Conservation (phyloP, 371 early-diverging fungal species). For the Lichtheimia ramosa region DNA sequence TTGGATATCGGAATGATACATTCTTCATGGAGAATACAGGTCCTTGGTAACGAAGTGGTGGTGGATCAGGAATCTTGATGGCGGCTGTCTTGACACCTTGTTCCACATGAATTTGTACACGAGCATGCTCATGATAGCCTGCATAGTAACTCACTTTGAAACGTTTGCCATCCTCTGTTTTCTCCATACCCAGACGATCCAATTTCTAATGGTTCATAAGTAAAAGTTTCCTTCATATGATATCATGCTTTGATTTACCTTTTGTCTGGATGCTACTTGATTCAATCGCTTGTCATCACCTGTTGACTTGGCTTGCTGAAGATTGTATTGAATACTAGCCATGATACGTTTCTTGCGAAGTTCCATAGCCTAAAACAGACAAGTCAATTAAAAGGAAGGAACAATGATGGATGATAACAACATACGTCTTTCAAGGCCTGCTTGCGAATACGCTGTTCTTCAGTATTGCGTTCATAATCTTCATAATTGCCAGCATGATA, state of each 20-base stretch:
- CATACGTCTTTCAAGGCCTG: slow-evolving; percentile 46
- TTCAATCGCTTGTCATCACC: slow-evolving; percentile 81
- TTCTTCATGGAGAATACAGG: slow-evolving; percentile 64
- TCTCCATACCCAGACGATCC: slow-evolving; percentile 64
- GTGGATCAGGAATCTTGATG: slow-evolving; percentile 59
- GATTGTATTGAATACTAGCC: slow-evolving; percentile 63
- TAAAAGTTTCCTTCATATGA: not conserved
- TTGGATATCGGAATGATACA: slow-evolving; percentile 59
- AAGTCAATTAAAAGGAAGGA: not conserved
- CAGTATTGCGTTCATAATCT: slow-evolving; percentile 63
- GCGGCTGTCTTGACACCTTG: slow-evolving; percentile 45
- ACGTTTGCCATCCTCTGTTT: slow-evolving; percentile 63
- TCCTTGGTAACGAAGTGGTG: slow-evolving; percentile 61
- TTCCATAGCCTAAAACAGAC: slow-evolving; percentile 42
- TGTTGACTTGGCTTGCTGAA: slow-evolving; percentile 65
- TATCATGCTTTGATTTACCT: slow-evolving; percentile 35
- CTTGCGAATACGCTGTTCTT: slow-evolving; percentile 61
- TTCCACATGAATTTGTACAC: slow-evolving; percentile 63
- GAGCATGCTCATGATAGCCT: slow-evolving; percentile 53
- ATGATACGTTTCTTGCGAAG: slow-evolving; percentile 61
- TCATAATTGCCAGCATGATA: slow-evolving; percentile 80
- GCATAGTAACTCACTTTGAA: slow-evolving; percentile 66
- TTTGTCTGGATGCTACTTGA: slow-evolving; percentile 70
- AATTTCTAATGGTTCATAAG: slow-evolving; percentile 35
- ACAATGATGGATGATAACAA: not conserved